Evolutionary conservation across 805 yeast species (phyloP).

Genomic region (Cyberlindnera mississippiensis): DNA sequence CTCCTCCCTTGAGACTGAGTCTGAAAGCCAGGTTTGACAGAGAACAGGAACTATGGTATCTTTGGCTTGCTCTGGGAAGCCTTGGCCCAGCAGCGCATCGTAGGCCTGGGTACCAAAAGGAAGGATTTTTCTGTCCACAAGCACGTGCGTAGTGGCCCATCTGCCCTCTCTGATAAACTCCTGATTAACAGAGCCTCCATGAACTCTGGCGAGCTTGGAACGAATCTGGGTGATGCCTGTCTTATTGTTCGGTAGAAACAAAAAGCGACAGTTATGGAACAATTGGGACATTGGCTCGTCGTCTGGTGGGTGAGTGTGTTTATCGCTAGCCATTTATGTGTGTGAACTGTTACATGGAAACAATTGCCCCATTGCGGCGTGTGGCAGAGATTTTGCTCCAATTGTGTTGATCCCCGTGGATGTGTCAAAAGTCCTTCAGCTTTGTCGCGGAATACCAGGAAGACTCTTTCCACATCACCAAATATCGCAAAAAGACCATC

Average conservation of each 20-base stretch:
- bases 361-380: no score
- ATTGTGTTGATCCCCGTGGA: no score
- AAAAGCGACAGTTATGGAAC: slow-evolving; percentile 17
- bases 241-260: slow-evolving; percentile 22
- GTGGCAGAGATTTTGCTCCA: no score
- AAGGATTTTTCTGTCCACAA: slow-evolving; percentile 19
- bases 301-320: not conserved
- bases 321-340: not conserved
- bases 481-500: no score
- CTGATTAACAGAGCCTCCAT: slow-evolving; percentile 17
- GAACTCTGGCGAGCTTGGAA: slow-evolving; percentile 15
- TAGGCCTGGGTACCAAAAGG: slow-evolving; percentile 10
- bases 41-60: slow-evolving; percentile 6
- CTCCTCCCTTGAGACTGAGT: slow-evolving; percentile 15
- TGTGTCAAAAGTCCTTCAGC: no score
- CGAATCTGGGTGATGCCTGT: slow-evolving; percentile 18
- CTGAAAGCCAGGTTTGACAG: slow-evolving; percentile 22
- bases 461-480: no score
- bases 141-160: slow-evolving; percentile 16
- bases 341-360: no score
- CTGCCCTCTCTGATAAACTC: slow-evolving; percentile 2
- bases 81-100: slow-evolving; percentile 6
- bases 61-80: slow-evolving; percentile 1
- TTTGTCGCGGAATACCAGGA: no score
- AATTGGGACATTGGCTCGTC: slow-evolving; percentile 13